Base-by-base conservation (phyloP, 139 green algal species). In the Astrephomene gubernaculifera region DNA sequence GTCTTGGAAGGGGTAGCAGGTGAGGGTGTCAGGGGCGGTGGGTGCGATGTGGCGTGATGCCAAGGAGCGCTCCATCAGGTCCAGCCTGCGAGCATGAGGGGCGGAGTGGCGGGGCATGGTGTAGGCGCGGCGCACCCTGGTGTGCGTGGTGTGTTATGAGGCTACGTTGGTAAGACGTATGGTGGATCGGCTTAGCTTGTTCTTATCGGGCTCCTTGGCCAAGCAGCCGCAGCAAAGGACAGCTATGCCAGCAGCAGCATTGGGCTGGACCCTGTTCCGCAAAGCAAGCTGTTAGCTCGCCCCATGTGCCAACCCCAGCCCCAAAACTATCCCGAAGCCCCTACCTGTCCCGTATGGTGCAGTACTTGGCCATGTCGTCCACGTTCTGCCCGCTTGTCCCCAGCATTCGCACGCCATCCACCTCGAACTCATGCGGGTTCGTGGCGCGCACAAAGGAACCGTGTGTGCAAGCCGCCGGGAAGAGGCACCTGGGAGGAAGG, bases 1-100 rank as follows among this genome's bases (percentile, higher is more conserved):
- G 74, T 97, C 92, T 33, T 90, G 64, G 86, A 96, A 98, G 52
- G 97, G 98, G 89, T 98, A 99, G 90, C 91, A 94, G 25, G 95
- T 92, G 35, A 99, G 94, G 14, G 97, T 99, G 91, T 99, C 97
- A n/a, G 97, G 97, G 4, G 96, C 95, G 39, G 96, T 99, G 63
- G 97, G 97, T 0, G 92, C 94, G 36, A 98, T 43, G 91, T 99
- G 97, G 31, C 95, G 90, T 94, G 95, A 99, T 21, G 81, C 45
- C 69, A 99, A 92, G 39, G 92, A 92, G 7, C 24, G 43, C 49
- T 93, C 91, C 88, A 99, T 82, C 39, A 98, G 74, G 21, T 88
- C 87, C n/a, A 97, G 72, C 88, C 92, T 92, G 81, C 33, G 49
- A 8, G 39, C 17, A 27, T n/a, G n/a, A n/a, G n/a, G n/a, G n/a